Evolutionary conservation across 805 yeast species (phyloP), one percentile per base, ranked within the genome.

Genomic region (Yarrowia porcina): DNA sequence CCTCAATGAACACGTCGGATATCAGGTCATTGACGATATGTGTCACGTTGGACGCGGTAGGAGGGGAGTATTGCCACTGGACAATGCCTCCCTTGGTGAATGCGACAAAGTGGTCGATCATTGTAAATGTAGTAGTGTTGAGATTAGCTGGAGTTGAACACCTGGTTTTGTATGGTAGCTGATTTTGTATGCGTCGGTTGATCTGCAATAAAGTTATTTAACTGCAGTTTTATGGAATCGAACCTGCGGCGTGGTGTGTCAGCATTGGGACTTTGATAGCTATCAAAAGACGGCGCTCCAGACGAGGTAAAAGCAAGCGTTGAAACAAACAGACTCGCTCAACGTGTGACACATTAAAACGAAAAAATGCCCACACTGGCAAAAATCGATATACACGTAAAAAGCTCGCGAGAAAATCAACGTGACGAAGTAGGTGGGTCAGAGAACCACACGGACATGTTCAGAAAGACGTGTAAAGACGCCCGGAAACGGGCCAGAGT

Each of bases 81-180:
- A 84, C 84, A 11, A 78, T 70, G 0, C 89, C 89, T 10, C 82
- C 79, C 0, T 79, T 77, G 4, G 80, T 75, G 70, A 83, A 83
- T 0, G 84, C 76, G 10, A 78, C 68, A 63, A 82, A 76, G 66
- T 78, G 82, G 66, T 81, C 84, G 47, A 81, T 75, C 83, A 79
- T 70, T 23, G 17, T 44, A 20, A n/a, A 20, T 30, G 41, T n/a
- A 25, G 8, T 25, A n/a, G n/a, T n/a, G n/a, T n/a, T n/a, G n/a
- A n/a, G n/a, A n/a, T n/a, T n/a, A n/a, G n/a, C n/a, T n/a, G n/a
- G n/a, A n/a, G n/a, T n/a, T n/a, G n/a, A n/a, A n/a, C n/a, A n/a
- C n/a, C n/a, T n/a, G n/a, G n/a, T n/a, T n/a, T n/a, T n/a, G n/a
- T n/a, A n/a, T 2, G 25, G 15, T 18, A 12, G 28, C 13, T 2